Conservation (phyloP, 2,329 filamentous ascomycete species). For the Epichloe glyceriae region DNA sequence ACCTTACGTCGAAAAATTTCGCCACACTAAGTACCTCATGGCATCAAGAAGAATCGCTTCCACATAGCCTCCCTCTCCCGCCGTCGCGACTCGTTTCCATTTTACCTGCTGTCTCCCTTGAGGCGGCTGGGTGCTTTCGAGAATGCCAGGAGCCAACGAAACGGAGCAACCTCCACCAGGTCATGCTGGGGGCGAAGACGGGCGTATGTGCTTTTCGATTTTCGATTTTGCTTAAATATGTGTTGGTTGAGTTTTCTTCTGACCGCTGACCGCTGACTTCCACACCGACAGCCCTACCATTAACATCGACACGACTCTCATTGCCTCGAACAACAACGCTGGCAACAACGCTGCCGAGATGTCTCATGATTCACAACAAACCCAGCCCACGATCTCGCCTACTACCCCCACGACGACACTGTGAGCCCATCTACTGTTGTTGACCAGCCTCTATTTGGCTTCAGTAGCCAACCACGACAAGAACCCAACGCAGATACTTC, state of each 20-base stretch:
- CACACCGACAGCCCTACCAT: constrained; percentile 33
- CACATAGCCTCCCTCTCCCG: constrained; percentile 4
- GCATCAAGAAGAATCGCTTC: constrained; percentile 2
- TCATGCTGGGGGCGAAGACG: constrained; percentile 17
- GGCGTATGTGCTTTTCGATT: constrained; percentile 22
- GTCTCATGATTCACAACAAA: constrained; percentile 11
- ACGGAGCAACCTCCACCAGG: constrained; percentile 9
- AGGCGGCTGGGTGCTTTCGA: constrained; percentile 9
- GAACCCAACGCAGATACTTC: constrained; percentile 44
- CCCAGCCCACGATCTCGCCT: constrained; percentile 17
- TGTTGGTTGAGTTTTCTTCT: background rate
- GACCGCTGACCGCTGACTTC: background rate
- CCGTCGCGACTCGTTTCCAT: background rate
- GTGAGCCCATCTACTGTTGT: constrained; percentile 26
- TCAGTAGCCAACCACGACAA: constrained; percentile 13
- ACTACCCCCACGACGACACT: constrained; percentile 25
- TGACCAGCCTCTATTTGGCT: constrained; percentile 17
- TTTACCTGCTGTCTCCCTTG: constrained; percentile 6
- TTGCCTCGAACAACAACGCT: constrained; percentile 12
- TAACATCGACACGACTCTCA: constrained; percentile 39
- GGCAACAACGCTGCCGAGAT: constrained; percentile 16
- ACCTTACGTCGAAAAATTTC: background rate
- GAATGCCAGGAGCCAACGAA: constrained; percentile 12
- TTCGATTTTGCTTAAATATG: too few species aligned
- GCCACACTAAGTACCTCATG: background rate